Evolutionary conservation across 805 yeast species (phyloP).

Genomic region (Groenewaldozyma tartarivorans): DNA sequence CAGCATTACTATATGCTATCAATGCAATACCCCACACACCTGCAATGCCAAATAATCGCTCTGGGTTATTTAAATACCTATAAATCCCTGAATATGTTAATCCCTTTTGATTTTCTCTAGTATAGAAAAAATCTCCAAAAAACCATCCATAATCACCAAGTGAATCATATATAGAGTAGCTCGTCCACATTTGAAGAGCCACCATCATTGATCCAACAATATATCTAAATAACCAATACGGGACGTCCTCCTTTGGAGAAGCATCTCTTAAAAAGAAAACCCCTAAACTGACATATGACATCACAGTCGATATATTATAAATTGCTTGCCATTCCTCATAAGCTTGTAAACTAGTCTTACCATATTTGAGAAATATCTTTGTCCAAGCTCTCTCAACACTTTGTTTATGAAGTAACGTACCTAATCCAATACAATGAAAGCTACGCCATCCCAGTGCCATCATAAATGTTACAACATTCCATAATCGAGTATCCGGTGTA

Average conservation of each 20-base stretch:
- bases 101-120: constrained; percentile 33
- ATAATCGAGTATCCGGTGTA: constrained; percentile 24
- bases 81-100: constrained; percentile 74
- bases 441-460: constrained; percentile 39
- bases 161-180: constrained; percentile 54
- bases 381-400: constrained; percentile 56
- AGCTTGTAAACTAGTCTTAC: constrained; percentile 54
- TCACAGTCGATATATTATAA: constrained; percentile 42
- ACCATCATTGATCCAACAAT: constrained; percentile 51
- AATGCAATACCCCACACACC: constrained; percentile 69
- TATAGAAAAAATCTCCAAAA: constrained; percentile 74
- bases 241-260: constrained; percentile 17
- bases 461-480: constrained; percentile 28
- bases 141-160: constrained; percentile 87
- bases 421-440: constrained; percentile 41
- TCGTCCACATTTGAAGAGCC: constrained; percentile 58
- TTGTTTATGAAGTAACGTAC: constrained; percentile 47
- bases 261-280: constrained; percentile 25
- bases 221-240: constrained; percentile 39
- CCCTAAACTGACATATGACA: constrained; percentile 47
- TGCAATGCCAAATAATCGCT: constrained; percentile 65
- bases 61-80: constrained; percentile 75
- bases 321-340: constrained; percentile 65
- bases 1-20: constrained; percentile 41
- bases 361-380: constrained; percentile 51